Conservation (phyloP, 495 filamentous ascomycete species). For the Geopyxis carbonaria region DNA sequence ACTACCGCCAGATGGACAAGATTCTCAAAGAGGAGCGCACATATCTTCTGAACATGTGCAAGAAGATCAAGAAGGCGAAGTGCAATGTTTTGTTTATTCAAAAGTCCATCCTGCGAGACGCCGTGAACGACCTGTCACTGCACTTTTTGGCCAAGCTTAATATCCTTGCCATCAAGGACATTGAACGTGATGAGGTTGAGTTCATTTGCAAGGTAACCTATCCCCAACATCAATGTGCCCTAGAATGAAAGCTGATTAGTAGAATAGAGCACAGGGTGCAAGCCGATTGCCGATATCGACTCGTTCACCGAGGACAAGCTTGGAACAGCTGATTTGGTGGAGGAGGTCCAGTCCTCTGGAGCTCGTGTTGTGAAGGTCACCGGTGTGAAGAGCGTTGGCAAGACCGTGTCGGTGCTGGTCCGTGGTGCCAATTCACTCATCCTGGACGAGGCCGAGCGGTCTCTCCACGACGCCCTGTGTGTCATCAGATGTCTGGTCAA, state of each 20-base stretch:
- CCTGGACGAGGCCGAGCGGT: conserved; percentile 90
- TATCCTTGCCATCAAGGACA: conserved; percentile 90
- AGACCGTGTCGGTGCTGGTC: conserved; percentile 85
- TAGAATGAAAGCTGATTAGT: conserved; percentile 4
- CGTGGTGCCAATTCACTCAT: conserved; percentile 89
- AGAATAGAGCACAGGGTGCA: conserved; percentile 69
- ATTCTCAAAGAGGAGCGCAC: conserved; percentile 97
- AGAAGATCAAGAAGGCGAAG: conserved; percentile 99
- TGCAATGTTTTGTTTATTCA: conserved; percentile 98
- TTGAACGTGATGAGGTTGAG: conserved; percentile 95
- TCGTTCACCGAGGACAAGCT: conserved; percentile 98
- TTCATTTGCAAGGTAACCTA: conserved; percentile 75
- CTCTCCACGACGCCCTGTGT: conserved; percentile 89
- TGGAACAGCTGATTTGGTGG: conserved; percentile 83
- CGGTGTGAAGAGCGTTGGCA: conserved; percentile 62
- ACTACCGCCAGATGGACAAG: conserved; percentile 99
- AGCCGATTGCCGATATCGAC: conserved; percentile 96
- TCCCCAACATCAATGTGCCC: not conserved
- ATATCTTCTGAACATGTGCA: conserved; percentile 94
- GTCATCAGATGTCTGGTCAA: conserved; percentile 96
- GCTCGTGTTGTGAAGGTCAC: conserved; percentile 87
- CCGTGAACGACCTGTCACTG: conserved; percentile 88
- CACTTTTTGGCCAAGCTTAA: conserved; percentile 96
- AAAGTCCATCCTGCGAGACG: conserved; percentile 93
- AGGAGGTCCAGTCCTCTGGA: conserved; percentile 75